phyloP scores from a whole-genome alignment of 768 basidiomycete species.

The Bullera alba region DNA sequence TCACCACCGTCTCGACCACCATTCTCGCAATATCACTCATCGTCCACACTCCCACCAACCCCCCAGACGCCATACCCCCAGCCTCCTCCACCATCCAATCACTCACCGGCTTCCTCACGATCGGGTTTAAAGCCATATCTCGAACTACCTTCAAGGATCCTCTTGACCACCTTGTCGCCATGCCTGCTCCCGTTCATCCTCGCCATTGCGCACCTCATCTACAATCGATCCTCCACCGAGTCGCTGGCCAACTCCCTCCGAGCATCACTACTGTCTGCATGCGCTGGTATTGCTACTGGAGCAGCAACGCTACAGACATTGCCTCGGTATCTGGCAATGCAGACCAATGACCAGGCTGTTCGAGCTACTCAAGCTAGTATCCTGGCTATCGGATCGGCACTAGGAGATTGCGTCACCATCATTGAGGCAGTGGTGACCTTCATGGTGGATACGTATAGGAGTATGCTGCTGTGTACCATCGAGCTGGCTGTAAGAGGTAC shows the following conservation, averaged over 20 bases:
- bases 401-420: conserved; percentile 61
- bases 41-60: conserved; percentile 27
- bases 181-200: conserved; percentile 83
- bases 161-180: conserved; percentile 84
- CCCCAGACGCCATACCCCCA: conserved; percentile 28
- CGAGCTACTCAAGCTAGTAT: conserved; percentile 73
- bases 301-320: conserved; percentile 75
- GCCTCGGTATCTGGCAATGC: conserved; percentile 79
- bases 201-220: conserved; percentile 71
- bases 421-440: conserved; percentile 88
- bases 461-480: conserved; percentile 86
- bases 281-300: conserved; percentile 74
- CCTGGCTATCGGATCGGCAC: conserved; percentile 64
- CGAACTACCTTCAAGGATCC: conserved; percentile 70
- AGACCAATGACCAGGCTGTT: conserved; percentile 71
- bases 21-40: conserved; percentile 32
- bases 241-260: conserved; percentile 64
- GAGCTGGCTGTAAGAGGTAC: conserved; percentile 80
- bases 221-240: conserved; percentile 65
- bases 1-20: conserved; percentile 34
- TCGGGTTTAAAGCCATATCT: conserved; percentile 68
- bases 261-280: conserved; percentile 69
- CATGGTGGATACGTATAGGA: conserved; percentile 83
- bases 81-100: background rate
- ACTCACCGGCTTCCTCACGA: background rate